phyloP scores from a whole-genome alignment of 2,329 filamentous ascomycete species.

The Pseudogymnoascus sp. region DNA sequence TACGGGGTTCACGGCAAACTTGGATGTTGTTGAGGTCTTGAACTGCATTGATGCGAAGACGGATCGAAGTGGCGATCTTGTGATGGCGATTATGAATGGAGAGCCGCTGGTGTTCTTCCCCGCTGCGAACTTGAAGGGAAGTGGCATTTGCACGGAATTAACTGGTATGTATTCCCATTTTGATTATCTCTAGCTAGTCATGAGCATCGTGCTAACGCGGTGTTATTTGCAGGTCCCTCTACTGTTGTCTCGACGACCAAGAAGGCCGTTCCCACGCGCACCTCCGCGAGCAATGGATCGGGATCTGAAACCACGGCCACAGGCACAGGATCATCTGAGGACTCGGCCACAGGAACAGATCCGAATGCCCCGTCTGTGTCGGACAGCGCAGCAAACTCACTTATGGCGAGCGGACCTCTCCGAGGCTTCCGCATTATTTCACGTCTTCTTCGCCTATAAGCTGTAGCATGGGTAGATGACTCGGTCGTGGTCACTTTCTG shows the following conservation, averaged over 20 bases:
- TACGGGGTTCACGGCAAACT: not conserved
- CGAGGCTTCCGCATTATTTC: not conserved
- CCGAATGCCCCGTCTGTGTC: not conserved
- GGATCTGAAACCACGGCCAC: not conserved
- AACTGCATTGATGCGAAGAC: conserved; percentile 7
- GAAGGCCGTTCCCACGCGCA: not conserved
- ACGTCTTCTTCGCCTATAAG: not conserved
- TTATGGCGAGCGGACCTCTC: not conserved
- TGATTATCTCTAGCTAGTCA: not conserved
- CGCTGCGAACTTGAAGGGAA: not conserved
- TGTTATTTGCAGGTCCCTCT: not conserved
- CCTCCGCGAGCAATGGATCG: not conserved
- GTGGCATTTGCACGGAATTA: conserved; percentile 4
- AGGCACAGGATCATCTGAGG: not conserved
- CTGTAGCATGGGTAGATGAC: not conserved
- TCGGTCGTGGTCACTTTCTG: not conserved
- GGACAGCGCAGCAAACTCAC: not conserved
- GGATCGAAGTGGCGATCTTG: not conserved
- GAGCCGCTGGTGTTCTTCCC: not conserved
- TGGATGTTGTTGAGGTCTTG: not conserved
- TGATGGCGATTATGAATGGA: not conserved
- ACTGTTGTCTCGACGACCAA: not conserved
- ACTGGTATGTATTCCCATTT: not conserved
- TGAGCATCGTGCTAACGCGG: not conserved
- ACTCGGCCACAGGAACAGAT: not conserved